Percentiles rank a stretch among this genome's conserved stretches.
phyloP scores from a whole-genome alignment of 768 basidiomycete genomes.

The Amanita brunnescens region DNA sequence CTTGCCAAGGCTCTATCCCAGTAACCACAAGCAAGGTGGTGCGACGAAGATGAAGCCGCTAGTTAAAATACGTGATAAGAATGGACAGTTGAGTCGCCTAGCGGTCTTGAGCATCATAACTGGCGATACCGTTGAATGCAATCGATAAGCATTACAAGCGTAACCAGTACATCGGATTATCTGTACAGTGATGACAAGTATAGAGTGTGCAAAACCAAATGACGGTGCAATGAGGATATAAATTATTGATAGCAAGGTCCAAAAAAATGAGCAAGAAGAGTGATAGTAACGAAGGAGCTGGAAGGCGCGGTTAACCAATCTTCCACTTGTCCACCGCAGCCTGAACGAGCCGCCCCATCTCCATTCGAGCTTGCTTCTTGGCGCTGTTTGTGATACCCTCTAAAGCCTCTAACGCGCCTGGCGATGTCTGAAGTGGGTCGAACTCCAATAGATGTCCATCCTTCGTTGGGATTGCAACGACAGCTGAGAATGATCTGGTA shows the following conservation, averaged over 20 bases:
- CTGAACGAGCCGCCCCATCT: conserved; percentile 65
- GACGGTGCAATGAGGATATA: conserved; percentile 6
- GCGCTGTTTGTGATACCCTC: conserved; percentile 76
- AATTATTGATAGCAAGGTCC: conserved; percentile 8
- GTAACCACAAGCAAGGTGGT: conserved; percentile 13
- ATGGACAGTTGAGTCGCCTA: conserved; percentile 43
- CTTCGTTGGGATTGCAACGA: conserved; percentile 70
- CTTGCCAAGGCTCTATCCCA: conserved; percentile 18
- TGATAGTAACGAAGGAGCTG: not conserved
- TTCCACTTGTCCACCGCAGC: conserved; percentile 75
- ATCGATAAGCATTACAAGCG: conserved; percentile 3
- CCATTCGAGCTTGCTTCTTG: conserved; percentile 73
- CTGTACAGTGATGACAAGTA: not conserved
- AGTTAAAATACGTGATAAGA: conserved; percentile 58
- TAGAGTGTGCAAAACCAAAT: conserved; percentile 3
- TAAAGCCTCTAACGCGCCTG: conserved; percentile 62
- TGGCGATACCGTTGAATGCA: conserved; percentile 1
- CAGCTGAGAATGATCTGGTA: conserved; percentile 38
- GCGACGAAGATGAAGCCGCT: conserved; percentile 24
- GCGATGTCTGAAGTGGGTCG: conserved; percentile 70
- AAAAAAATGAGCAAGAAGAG: conserved; percentile 7
- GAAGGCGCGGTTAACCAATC: conserved; percentile 26
- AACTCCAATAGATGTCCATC: conserved; percentile 82
- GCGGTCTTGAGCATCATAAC: conserved; percentile 34
- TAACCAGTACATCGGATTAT: conserved; percentile 1